phyloP scores from a whole-genome alignment of 768 basidiomycete species.

The Boletus fagicola region DNA sequence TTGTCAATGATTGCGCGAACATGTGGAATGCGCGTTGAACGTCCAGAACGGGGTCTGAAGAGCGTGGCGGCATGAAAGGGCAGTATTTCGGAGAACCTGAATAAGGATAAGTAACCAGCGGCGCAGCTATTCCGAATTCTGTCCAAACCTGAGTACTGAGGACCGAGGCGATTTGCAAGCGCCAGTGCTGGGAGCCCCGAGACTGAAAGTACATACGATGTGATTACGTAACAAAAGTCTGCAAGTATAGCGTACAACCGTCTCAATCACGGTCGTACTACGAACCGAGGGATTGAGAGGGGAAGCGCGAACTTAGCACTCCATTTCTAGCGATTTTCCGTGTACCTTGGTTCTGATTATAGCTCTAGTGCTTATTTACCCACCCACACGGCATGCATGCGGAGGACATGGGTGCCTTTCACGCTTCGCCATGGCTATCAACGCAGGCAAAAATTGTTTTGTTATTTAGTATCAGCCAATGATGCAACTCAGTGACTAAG shows the following conservation, averaged over 20 bases:
- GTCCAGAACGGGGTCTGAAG: conserved; percentile 28
- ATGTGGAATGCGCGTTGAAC: conserved; percentile 36
- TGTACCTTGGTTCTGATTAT: not conserved
- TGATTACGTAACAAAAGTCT: conserved; percentile 17
- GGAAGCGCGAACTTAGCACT: not conserved
- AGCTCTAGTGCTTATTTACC: not conserved
- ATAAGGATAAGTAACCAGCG: conserved; percentile 9
- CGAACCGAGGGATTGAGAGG: not conserved
- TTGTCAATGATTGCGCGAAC: conserved; percentile 29
- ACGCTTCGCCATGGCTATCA: not conserved
- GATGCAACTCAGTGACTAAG: not conserved
- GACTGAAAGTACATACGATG: not conserved
- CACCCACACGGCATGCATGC: conserved; percentile 1
- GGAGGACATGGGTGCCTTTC: not conserved
- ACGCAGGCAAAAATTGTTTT: not conserved
- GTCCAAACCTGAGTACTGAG: conserved; percentile 5
- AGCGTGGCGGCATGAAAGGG: conserved; percentile 22
- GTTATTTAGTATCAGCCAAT: not conserved
- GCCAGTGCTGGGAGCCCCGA: not conserved
- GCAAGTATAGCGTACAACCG: not conserved
- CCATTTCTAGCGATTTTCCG: not conserved
- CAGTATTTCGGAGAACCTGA: conserved; percentile 16
- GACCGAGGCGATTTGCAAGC: conserved; percentile 2
- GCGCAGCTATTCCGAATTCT: conserved; percentile 10
- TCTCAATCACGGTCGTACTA: not conserved